phyloP scores from a whole-genome alignment of 2,329 filamentous ascomycete species.

The Pseudocercospora eumusae region DNA sequence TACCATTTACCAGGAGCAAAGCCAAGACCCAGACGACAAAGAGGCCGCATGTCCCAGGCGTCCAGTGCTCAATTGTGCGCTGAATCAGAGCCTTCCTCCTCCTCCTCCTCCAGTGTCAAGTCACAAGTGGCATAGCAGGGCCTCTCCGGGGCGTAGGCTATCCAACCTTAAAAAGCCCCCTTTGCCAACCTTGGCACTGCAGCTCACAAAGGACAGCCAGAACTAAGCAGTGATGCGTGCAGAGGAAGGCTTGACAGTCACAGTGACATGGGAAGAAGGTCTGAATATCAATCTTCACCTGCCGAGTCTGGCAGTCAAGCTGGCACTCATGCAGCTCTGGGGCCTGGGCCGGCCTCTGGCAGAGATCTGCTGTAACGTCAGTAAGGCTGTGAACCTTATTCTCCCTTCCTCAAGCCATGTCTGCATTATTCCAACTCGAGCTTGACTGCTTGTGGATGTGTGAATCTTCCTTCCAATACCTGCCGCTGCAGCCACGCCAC shows the following conservation, averaged over 20 bases:
- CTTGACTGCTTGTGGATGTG: neutral
- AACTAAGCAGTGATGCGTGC: neutral
- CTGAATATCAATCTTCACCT: neutral
- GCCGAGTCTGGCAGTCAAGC: constrained; percentile 34
- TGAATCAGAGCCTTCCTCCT: neutral
- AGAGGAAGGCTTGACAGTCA: neutral
- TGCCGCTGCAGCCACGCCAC: constrained; percentile 1
- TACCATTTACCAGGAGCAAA: neutral
- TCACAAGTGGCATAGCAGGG: neutral
- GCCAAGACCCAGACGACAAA: neutral
- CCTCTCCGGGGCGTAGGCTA: neutral
- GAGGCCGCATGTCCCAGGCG: neutral
- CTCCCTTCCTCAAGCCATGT: neutral
- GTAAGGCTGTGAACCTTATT: constrained; percentile 2
- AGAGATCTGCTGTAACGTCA: constrained; percentile 1
- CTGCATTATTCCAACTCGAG: neutral
- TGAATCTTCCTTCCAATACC: constrained; percentile 3
- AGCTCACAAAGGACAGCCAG: neutral
- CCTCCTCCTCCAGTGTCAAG: neutral
- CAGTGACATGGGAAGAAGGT: neutral
- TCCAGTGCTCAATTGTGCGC: neutral
- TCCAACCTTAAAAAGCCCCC: neutral
- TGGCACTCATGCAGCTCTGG: constrained; percentile 19
- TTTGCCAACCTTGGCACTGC: neutral
- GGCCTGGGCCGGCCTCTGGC: neutral